Percentiles rank a stretch among this genome's conserved stretches.
These are phyloP conservation scores for Cornus florida DNA, from an alignment of 148 eudicot genomes.

Conservation along the genomic window DNA sequence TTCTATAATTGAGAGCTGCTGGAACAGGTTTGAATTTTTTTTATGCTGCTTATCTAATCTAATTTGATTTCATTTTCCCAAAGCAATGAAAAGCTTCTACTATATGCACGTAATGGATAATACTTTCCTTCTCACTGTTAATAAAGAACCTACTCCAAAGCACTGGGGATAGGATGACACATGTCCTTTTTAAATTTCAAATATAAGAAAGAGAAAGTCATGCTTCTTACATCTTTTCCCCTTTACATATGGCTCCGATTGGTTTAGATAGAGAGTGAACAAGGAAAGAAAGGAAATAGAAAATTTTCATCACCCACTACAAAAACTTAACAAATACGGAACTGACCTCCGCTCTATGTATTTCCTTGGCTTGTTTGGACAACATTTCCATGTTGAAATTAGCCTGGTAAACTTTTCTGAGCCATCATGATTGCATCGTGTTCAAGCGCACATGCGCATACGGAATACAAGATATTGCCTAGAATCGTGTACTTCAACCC, in stretches of 20 bases:
- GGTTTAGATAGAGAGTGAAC: too few relatives aligned
- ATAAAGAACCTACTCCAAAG: too few relatives aligned
- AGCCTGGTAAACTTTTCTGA: not conserved
- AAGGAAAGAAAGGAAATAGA: too few relatives aligned
- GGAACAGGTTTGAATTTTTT: conserved; percentile 49
- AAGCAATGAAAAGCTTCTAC: not conserved
- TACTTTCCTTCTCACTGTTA: too few relatives aligned
- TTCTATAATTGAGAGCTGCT: conserved; percentile 78
- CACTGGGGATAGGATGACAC: too few relatives aligned
- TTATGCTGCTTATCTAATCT: not conserved
- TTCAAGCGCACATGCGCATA: not conserved
- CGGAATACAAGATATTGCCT: too few relatives aligned
- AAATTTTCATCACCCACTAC: not conserved
- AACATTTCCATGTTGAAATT: not conserved
- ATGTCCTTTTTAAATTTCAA: too few relatives aligned
- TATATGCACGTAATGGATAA: not conserved
- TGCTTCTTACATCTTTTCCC: too few relatives aligned
- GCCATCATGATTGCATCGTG: not conserved
- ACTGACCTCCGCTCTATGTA: not conserved
- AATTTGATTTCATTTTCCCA: not conserved
- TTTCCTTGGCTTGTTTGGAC: not conserved
- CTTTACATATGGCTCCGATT: too few relatives aligned
- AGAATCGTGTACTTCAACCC: too few relatives aligned
- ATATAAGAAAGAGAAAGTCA: too few relatives aligned
- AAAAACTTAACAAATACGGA: too few relatives aligned